Evolutionary conservation across 2,329 filamentous ascomycete species (phyloP), one percentile per base, ranked within the genome.

Genomic region (Microsporum canis): DNA sequence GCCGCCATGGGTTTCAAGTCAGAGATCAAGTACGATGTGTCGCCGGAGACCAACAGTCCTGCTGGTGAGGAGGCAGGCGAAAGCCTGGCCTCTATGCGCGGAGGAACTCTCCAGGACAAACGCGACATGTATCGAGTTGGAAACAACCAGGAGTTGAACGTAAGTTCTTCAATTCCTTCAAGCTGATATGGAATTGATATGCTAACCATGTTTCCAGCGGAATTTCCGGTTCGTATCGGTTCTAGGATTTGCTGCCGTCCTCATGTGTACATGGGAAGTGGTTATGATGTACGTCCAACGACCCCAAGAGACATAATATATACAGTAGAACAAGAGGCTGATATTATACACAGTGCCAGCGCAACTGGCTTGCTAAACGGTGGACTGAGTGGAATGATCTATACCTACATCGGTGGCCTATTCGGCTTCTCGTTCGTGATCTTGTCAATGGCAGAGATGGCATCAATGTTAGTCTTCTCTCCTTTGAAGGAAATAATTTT

Each of bases 171-270:
- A 8, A 7, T 2, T 34, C 5, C 31, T 38, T 17, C 14, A 17
- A 3, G 0, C 14, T 14, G 12, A 23, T 36, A 8, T 14, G 29
- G 27, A 12, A 14, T 12, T 29, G 27, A 2, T 7, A 6, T n/a
- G 36, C 36, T 56, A 4, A 56, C n/a, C 6, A 10, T 38, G 10
- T 60, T 23, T 31, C 34, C 45, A 73, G 69, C 65, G 71, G 33
- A 72, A 72, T 57, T 72, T 72, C 58, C 66, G 70, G 59, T 72
- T 72, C 41, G 62, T 73, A 12, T 72, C 71, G 7, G 70, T 71
- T 43, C 63, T 71, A 27, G 70, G 71, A 31, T 73, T 72, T 62
- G 69, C 68, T 60, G 70, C 69, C 1, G 67, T 72, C 14, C 64
- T 70, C 31, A 66, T 67, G 65, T 66, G 60, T 63, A 62, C 61